Percentiles rank a stretch among this genome's conserved stretches.
These are phyloP conservation scores for Allomyces javanicus DNA, from an alignment of 192 early-diverging fungal species.

Conservation along the genomic window DNA sequence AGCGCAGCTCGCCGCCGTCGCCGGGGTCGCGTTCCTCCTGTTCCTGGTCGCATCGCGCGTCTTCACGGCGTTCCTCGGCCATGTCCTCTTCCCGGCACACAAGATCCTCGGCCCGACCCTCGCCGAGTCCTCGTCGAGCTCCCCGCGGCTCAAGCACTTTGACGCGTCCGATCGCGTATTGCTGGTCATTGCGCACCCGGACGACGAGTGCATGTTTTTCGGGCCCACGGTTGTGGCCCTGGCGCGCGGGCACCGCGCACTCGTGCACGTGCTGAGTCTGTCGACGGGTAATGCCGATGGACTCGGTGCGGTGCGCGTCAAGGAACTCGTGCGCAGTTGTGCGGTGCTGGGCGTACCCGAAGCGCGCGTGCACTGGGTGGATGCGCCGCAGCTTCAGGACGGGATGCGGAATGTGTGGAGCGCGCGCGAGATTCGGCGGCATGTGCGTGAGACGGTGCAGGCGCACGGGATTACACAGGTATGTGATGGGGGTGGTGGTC, in stretches of 20 bases:
- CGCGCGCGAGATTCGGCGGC: conserved; percentile 28
- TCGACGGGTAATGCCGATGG: conserved; percentile 48
- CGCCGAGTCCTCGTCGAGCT: too few relatives aligned
- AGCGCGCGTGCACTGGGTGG: conserved; percentile 24
- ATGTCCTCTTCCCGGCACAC: too few relatives aligned
- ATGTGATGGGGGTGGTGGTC: conserved; percentile 6
- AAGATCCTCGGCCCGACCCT: too few relatives aligned
- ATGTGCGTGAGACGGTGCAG: conserved; percentile 33
- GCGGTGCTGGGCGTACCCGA: conserved; percentile 17
- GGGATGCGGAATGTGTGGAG: conserved; percentile 45
- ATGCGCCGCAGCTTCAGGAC: conserved; percentile 38
- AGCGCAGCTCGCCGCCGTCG: too few relatives aligned
- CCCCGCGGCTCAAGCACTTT: too few relatives aligned
- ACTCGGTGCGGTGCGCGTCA: conserved; percentile 18
- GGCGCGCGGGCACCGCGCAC: conserved; percentile 21
- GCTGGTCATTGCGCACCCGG: conserved; percentile 74
- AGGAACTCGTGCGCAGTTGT: conserved; percentile 18
- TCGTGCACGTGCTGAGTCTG: conserved; percentile 59
- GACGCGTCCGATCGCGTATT: conserved; percentile 16
- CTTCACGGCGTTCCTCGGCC: too few relatives aligned
- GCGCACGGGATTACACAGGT: conserved; percentile 26
- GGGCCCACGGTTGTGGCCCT: conserved; percentile 49
- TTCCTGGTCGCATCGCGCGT: too few relatives aligned
- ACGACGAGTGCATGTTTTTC: conserved; percentile 99
- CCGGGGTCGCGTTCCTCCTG: too few relatives aligned